Evolutionary conservation across 225 moss, liverwort and hornwort genomes (phyloP).

Genomic region (Antitrichia curtipendula): DNA sequence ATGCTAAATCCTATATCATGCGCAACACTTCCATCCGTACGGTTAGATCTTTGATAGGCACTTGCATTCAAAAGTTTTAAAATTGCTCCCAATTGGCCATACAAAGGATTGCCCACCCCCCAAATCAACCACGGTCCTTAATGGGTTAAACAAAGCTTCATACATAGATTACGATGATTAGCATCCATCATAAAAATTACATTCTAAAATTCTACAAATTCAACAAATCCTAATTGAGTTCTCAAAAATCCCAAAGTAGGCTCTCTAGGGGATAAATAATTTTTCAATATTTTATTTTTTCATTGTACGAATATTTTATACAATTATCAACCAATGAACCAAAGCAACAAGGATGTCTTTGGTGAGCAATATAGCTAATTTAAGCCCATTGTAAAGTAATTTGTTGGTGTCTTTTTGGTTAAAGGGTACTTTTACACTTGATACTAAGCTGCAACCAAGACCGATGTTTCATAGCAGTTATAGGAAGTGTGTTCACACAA

Average conservation of each 20-base stretch:
- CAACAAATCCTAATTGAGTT: rapidly evolving
- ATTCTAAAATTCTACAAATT: background rate
- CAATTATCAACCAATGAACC: background rate
- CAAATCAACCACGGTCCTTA: too few relatives aligned
- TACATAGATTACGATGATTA: background rate
- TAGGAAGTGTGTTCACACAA: too few relatives aligned
- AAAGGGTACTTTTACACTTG: too few relatives aligned
- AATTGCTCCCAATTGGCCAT: too few relatives aligned
- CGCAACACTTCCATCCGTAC: too few relatives aligned
- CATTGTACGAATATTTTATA: background rate
- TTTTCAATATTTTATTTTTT: background rate
- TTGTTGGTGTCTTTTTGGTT: background rate
- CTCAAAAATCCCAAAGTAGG: rapidly evolving
- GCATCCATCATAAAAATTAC: background rate
- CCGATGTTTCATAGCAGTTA: too few relatives aligned
- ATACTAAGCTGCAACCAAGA: too few relatives aligned
- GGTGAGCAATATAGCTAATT: too few relatives aligned
- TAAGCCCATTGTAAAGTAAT: background rate
- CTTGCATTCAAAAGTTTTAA: too few relatives aligned
- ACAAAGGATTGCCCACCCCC: too few relatives aligned
- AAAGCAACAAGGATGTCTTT: background rate
- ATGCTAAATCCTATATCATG: too few relatives aligned
- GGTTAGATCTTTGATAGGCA: too few relatives aligned
- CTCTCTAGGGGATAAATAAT: rapidly evolving
- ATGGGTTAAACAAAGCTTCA: rapidly evolving